phyloP scores from a whole-genome alignment of 2,329 filamentous ascomycete species.

The Cercospora sesami region DNA sequence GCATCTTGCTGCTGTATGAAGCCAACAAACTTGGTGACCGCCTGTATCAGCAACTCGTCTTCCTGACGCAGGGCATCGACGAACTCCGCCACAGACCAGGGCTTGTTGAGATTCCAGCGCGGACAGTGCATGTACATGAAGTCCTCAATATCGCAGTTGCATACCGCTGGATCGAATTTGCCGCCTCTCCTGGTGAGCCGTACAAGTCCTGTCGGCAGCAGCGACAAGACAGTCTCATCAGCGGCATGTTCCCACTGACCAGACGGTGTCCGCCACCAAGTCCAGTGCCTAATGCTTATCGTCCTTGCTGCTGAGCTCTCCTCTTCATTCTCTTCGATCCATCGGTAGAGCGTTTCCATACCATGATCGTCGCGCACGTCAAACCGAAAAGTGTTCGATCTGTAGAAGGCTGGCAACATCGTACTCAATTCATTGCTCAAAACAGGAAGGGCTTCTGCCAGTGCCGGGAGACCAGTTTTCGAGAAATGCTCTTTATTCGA shows the following conservation, averaged over 20 bases:
- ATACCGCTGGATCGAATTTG: constrained; percentile 14
- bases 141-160: constrained; percentile 21
- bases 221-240: constrained; percentile 20
- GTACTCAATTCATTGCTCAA: not conserved
- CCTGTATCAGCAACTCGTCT: constrained; percentile 21
- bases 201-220: constrained; percentile 16
- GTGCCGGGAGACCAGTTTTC: constrained; percentile 16
- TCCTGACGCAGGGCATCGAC: constrained; percentile 22
- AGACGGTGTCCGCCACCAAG: constrained; percentile 20
- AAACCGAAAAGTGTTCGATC: constrained; percentile 23
- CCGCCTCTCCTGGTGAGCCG: constrained; percentile 15
- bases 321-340: constrained; percentile 19
- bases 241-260: constrained; percentile 19
- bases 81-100: constrained; percentile 24
- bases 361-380: constrained; percentile 20
- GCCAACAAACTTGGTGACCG: constrained; percentile 21
- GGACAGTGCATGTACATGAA: constrained; percentile 18
- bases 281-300: constrained; percentile 22
- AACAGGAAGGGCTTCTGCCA: constrained; percentile 9
- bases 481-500: not conserved
- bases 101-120: constrained; percentile 25
- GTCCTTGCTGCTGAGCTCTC: constrained; percentile 18
- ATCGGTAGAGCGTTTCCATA: constrained; percentile 8
- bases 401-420: constrained; percentile 16
- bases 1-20: too few species aligned